Conservation (phyloP, 1,139 yeast species). For the Hemisphaericaspora xylanilytica region DNA sequence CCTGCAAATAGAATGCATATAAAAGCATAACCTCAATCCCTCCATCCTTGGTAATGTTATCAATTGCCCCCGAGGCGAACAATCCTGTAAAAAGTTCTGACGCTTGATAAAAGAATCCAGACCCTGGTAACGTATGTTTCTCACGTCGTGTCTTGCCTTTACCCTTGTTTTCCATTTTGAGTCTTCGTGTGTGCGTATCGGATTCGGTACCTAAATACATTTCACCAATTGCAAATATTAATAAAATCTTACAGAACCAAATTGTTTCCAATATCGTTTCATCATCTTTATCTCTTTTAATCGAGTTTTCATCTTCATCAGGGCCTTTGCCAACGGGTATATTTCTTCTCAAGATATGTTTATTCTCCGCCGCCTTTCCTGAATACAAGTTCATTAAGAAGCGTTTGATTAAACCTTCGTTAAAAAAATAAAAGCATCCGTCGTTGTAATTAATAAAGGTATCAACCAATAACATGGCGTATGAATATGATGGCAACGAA, state of each 20-base stretch:
- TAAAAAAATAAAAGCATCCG: constrained; percentile 84
- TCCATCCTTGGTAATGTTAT: constrained; percentile 72
- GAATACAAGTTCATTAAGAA: constrained; percentile 60
- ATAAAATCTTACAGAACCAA: constrained; percentile 74
- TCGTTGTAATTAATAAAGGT: constrained; percentile 77
- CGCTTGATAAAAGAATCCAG: constrained; percentile 73
- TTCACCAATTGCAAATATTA: constrained; percentile 81
- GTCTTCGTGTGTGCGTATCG: constrained; percentile 35
- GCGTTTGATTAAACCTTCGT: constrained; percentile 72
- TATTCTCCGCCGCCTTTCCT: constrained; percentile 43
- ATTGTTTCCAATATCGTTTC: constrained; percentile 70
- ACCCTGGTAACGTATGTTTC: constrained; percentile 60
- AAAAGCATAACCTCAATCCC: constrained; percentile 77
- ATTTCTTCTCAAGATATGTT: constrained; percentile 39
- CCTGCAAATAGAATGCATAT: constrained; percentile 80
- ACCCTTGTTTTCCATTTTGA: constrained; percentile 40
- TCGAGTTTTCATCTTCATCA: constrained; percentile 42
- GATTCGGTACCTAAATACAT: constrained; percentile 76
- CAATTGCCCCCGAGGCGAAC: constrained; percentile 77
- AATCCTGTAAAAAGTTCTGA: constrained; percentile 72
- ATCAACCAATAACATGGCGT: constrained; percentile 72
- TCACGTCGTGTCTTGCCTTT: constrained; percentile 19
- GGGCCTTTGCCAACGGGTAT: constrained; percentile 31
- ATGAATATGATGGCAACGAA: constrained; percentile 72
- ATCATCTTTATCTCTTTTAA: constrained; percentile 44